Base-by-base conservation (phyloP, 2,329 filamentous ascomycete genomes). In the Fusarium hostae region DNA sequence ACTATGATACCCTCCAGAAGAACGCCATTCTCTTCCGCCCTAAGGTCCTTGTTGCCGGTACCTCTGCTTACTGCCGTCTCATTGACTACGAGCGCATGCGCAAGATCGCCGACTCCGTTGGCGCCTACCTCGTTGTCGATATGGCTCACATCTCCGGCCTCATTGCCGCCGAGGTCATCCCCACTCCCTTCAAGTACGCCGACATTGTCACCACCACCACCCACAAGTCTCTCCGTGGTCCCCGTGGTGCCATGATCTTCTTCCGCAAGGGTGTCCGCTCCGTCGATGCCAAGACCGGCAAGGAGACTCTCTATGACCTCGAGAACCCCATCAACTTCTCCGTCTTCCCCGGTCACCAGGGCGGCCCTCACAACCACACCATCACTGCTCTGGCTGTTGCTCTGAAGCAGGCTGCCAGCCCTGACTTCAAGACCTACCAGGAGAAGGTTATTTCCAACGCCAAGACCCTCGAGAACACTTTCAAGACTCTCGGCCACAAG, bases 211-310 rank as follows among this genome's bases (percentile, higher is more conserved):
- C 96, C 71, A 99, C 96, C 71, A 99, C 96, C 70, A 99, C 96
- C 50, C 96, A 99, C 91, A 99, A 99, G 89, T 98, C 95, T 61
- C 92, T 99, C 76, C 94, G 96, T 84, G 96, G 96, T 66, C 96
- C 96, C 66, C 94, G 96, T 82, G 96, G 96, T 79, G 96, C 96
- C 81, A 99, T 99, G 96, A 99, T 99, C 86, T 99, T 99, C 90
- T 99, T 95, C 91, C 94, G 96, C 84, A 98, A 97, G 87, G 96
- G 96, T 72, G 91, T 98, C 69, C 93, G 95, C 79, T 94, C 92
- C 79, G 92, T 92, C 59, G 94, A 98, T 81, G 86, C 92, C 84
- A 98, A 98, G 89, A 91, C 92, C 68, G 94, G 94, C 79, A 95
- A 97, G 85, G 89, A 95, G 86, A 92, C 88, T 56, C 86, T 95